Evolutionary conservation across 2,329 filamentous ascomycete genomes (phyloP).

Genomic region (Epichloe sylvatica): DNA sequence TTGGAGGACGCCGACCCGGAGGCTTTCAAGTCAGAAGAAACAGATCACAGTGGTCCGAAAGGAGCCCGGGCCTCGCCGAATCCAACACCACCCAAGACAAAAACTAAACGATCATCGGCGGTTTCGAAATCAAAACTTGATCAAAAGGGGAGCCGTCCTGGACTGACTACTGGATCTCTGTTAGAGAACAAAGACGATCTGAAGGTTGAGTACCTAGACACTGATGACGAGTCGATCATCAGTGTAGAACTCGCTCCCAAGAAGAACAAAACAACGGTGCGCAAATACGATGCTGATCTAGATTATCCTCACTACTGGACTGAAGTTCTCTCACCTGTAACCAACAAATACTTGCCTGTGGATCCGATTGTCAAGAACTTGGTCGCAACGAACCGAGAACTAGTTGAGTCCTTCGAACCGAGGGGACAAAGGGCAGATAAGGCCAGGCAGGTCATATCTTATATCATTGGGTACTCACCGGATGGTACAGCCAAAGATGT

Average conservation of each 20-base stretch:
- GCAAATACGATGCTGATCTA: conserved; percentile 59
- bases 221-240: conserved; percentile 45
- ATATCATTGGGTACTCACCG: conserved; percentile 66
- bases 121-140: not conserved
- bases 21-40: conserved; percentile 16
- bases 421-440: conserved; percentile 72
- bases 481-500: conserved; percentile 92
- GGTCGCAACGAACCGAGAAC: conserved; percentile 57
- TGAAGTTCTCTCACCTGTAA: conserved; percentile 72
- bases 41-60: not conserved
- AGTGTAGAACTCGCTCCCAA: conserved; percentile 34
- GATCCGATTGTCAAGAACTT: conserved; percentile 58
- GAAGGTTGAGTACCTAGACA: conserved; percentile 27
- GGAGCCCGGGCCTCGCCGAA: conserved; percentile 2
- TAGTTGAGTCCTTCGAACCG: conserved; percentile 64
- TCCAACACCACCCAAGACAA: conserved; percentile 3
- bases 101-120: not conserved
- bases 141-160: not conserved
- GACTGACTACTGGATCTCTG: not conserved
- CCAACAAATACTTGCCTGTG: conserved; percentile 64
- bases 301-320: conserved; percentile 87
- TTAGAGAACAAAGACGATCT: conserved; percentile 31
- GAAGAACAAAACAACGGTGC: conserved; percentile 23
- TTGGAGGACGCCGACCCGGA: conserved; percentile 57
- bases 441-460: conserved; percentile 78